Evolutionary conservation across 1,284 basidiomycete species (phyloP).

Genomic region (Fomitopsis pinicola): DNA sequence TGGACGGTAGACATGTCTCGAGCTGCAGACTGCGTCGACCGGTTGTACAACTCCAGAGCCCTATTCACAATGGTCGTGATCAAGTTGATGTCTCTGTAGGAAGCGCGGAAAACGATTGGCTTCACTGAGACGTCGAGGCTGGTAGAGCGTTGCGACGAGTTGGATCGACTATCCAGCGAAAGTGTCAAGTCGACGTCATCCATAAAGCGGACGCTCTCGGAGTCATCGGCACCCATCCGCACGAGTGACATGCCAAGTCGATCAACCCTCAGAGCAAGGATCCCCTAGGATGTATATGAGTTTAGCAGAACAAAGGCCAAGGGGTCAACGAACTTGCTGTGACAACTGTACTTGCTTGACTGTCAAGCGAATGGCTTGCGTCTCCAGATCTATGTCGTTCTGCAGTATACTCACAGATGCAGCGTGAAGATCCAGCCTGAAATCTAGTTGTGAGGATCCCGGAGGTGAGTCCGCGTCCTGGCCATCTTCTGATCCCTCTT

Average conservation of each 20-base stretch:
- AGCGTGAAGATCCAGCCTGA: constrained; percentile 90
- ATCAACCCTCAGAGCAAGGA: constrained; percentile 80
- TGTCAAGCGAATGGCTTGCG: constrained; percentile 85
- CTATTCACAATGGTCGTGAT: constrained; percentile 89
- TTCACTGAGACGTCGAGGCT: constrained; percentile 83
- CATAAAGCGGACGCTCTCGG: constrained; percentile 87
- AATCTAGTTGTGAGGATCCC: constrained; percentile 39
- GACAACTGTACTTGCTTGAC: constrained; percentile 88
- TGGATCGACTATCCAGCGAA: constrained; percentile 81
- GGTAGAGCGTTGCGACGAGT: constrained; percentile 72
- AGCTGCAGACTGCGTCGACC: constrained; percentile 12
- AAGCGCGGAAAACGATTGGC: constrained; percentile 88
- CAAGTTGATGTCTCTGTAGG: constrained; percentile 88
- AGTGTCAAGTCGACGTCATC: constrained; percentile 91
- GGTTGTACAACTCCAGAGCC: constrained; percentile 67
- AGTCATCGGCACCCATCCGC: constrained; percentile 76
- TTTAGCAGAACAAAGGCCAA: neutral
- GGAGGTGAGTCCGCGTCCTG: constrained; percentile 18
- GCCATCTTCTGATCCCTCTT: constrained; percentile 16
- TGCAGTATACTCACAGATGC: constrained; percentile 90
- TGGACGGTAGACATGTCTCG: neutral
- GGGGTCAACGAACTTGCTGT: constrained; percentile 66
- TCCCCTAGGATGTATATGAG: constrained; percentile 46
- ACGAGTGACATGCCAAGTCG: constrained; percentile 93
- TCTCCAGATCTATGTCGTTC: constrained; percentile 74